Evolutionary conservation across 2,329 filamentous ascomycete species (phyloP).

Genomic region (Aureobasidium subglaciale): DNA sequence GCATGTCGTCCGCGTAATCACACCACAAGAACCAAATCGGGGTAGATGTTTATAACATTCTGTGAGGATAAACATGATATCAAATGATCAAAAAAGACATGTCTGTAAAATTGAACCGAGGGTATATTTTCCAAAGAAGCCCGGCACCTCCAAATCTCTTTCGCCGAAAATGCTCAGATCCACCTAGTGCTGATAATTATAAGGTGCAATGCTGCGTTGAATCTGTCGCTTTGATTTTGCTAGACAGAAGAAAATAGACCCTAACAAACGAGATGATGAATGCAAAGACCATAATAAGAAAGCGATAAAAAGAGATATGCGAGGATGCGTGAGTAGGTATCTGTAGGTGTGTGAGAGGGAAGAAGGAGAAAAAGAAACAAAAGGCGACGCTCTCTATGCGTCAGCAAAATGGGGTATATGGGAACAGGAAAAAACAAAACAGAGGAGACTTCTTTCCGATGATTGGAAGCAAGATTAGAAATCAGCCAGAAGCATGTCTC

Average conservation of each 20-base stretch:
- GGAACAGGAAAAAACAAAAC: neutral
- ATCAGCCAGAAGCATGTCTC: slow-evolving; percentile 4
- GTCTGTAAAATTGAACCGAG: neutral
- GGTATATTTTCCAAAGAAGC: neutral
- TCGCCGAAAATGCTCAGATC: too few species aligned
- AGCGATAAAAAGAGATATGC: neutral
- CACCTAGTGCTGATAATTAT: too few species aligned
- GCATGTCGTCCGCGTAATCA: too few species aligned
- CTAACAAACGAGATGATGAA: neutral
- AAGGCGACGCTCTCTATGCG: neutral
- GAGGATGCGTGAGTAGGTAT: neutral
- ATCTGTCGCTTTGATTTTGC: too few species aligned
- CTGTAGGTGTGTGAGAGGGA: neutral
- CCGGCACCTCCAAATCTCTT: too few species aligned
- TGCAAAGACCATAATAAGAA: neutral
- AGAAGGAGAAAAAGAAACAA: neutral
- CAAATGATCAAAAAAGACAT: neutral
- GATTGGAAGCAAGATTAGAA: neutral
- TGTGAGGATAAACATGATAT: neutral
- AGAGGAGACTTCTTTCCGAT: neutral
- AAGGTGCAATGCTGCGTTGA: too few species aligned
- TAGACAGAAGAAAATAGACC: neutral
- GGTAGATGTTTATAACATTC: too few species aligned
- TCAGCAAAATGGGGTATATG: slow-evolving; percentile 1
- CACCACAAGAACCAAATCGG: too few species aligned